A percentile compares a stretch with the other conserved stretches of the same genome.
Conservation (phyloP, 305 asterid species). For the Fraxinus floribunda region DNA sequence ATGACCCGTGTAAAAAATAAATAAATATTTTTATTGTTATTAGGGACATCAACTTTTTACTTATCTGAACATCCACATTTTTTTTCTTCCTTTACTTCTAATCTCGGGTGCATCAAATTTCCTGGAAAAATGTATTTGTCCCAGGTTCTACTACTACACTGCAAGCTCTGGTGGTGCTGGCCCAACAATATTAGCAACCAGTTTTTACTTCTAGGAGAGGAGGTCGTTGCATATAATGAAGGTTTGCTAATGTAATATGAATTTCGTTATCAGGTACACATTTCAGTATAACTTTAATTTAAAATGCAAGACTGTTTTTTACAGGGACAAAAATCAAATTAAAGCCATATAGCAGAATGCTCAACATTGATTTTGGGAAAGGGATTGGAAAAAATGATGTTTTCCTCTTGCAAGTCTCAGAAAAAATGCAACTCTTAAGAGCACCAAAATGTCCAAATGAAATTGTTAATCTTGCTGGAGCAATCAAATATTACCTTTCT, state of each 20-base stretch:
- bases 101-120: too few species aligned
- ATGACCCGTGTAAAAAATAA: background rate
- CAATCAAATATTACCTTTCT: background rate
- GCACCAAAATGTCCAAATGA: conserved; percentile 11
- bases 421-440: background rate
- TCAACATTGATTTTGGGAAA: conserved; percentile 75
- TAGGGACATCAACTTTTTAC: too few species aligned
- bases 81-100: too few species aligned
- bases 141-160: too few species aligned
- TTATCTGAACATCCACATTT: too few species aligned
- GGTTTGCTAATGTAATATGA: conserved; percentile 37
- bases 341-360: conserved; percentile 91
- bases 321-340: conserved; percentile 70
- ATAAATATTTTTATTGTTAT: too few species aligned
- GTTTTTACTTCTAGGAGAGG: conserved; percentile 93
- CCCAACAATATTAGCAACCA: conserved; percentile 47
- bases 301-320: conserved; percentile 8
- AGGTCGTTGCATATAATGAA: conserved; percentile 84
- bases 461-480: background rate
- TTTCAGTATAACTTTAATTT: background rate
- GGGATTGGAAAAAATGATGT: conserved; percentile 84
- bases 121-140: too few species aligned
- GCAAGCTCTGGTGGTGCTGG: too few species aligned
- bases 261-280: background rate
- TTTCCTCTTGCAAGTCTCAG: conserved; percentile 68